A percentile compares a stretch with the other conserved stretches of the same genome.
These are phyloP conservation scores for Trichaptum fuscoviolaceum DNA, from an alignment of 768 basidiomycete species.

Conservation along the genomic window DNA sequence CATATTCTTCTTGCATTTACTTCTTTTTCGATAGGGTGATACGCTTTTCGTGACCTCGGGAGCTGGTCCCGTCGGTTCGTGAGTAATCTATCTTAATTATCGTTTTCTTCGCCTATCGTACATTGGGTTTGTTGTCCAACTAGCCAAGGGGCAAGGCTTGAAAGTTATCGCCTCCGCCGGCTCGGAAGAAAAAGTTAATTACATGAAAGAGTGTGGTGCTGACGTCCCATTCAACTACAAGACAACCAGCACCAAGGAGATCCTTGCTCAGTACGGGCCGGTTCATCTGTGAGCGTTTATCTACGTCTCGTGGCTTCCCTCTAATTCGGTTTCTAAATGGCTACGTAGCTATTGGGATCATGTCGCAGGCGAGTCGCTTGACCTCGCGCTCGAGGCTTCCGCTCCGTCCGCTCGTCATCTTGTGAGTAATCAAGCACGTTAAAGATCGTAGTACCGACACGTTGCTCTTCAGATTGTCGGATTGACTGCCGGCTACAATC, in stretches of 20 bases:
- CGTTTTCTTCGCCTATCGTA: not conserved
- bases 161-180: conserved; percentile 39
- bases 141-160: conserved; percentile 36
- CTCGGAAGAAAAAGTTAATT: conserved; percentile 35
- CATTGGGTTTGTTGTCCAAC: conserved; percentile 24
- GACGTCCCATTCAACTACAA: conserved; percentile 33
- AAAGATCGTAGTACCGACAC: not conserved
- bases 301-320: not conserved
- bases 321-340: not conserved
- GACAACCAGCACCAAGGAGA: conserved; percentile 21
- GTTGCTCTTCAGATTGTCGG: conserved; percentile 20
- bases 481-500: conserved; percentile 28
- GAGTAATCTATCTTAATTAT: not conserved
- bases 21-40: not conserved
- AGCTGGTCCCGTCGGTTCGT: conserved; percentile 5
- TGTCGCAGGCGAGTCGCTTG: conserved; percentile 26
- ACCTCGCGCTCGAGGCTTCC: conserved; percentile 21
- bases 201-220: conserved; percentile 27
- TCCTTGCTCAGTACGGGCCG: conserved; percentile 31
- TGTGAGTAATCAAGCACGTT: too few species aligned
- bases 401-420: conserved; percentile 23
- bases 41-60: not conserved
- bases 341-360: conserved; percentile 42
- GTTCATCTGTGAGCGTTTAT: conserved; percentile 24
- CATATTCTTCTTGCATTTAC: not conserved